phyloP scores from a whole-genome alignment of 2,329 filamentous ascomycete species.

The Neurospora sp. region DNA sequence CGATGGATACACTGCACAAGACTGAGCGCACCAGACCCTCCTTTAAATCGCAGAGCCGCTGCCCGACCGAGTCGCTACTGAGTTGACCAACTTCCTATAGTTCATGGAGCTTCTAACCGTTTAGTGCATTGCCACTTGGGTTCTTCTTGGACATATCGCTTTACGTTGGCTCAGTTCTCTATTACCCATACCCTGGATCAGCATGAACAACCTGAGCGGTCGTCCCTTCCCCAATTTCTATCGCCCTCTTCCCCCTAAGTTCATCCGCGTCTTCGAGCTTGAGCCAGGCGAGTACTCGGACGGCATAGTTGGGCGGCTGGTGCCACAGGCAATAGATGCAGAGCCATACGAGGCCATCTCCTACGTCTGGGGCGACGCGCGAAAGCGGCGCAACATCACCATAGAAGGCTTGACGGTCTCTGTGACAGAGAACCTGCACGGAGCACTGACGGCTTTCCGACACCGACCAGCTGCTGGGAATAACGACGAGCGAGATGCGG shows the following conservation, averaged over 20 bases:
- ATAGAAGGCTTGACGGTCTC: conserved; percentile 6
- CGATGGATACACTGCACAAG: neutral
- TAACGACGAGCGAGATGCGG: neutral
- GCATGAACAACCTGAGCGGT: neutral
- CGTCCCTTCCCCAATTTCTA: conserved; percentile 5
- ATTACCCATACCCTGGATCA: neutral
- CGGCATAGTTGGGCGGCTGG: conserved; percentile 5
- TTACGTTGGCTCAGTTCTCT: neutral
- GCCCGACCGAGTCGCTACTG: too few species aligned
- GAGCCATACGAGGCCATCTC: conserved; percentile 13
- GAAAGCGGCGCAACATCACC: conserved; percentile 2
- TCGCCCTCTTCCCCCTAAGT: conserved; percentile 3
- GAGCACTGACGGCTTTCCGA: conserved; percentile 7
- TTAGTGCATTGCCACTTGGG: neutral
- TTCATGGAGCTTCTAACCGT: neutral
- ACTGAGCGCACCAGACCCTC: neutral
- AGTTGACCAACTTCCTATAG: neutral
- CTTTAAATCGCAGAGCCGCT: neutral
- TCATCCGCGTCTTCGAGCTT: conserved; percentile 10
- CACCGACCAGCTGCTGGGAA: neutral
- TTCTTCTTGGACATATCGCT: neutral
- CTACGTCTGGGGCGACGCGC: conserved; percentile 13
- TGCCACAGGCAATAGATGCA: conserved; percentile 4
- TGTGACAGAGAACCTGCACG: conserved; percentile 9
- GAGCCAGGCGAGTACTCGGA: conserved; percentile 6